phyloP scores from a whole-genome alignment of 345 rosid genomes.

The Rhodomyrtus tomentosa region DNA sequence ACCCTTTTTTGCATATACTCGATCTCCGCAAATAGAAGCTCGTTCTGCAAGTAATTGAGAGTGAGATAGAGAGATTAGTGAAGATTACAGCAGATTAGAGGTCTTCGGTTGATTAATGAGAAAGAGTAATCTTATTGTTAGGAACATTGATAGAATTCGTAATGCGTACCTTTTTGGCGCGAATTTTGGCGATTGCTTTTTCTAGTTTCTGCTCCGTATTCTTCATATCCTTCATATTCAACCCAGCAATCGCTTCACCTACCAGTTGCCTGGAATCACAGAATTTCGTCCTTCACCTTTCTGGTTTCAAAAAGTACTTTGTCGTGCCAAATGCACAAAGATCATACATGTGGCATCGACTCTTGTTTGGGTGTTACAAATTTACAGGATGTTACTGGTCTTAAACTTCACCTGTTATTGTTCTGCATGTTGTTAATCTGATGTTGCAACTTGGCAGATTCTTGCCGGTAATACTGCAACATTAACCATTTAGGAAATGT shows the following conservation, averaged over 20 bases:
- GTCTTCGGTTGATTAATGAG: background rate
- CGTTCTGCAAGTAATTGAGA: constrained; percentile 39
- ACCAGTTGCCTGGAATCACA: constrained; percentile 50
- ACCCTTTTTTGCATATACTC: constrained; percentile 96
- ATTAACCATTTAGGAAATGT: background rate
- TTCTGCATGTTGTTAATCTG: constrained; percentile 64
- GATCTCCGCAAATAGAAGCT: constrained; percentile 74
- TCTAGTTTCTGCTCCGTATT: constrained; percentile 58
- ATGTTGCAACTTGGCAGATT: constrained; percentile 57
- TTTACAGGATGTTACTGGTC: background rate
- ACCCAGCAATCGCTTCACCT: constrained; percentile 54
- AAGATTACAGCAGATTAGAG: background rate
- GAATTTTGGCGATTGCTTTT: constrained; percentile 67
- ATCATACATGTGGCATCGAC: background rate
- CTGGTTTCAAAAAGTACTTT: background rate
- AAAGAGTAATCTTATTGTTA: background rate
- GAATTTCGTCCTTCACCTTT: background rate
- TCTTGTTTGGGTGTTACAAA: background rate
- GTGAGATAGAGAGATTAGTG: background rate
- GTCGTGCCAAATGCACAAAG: background rate
- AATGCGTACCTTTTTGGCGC: constrained; percentile 72
- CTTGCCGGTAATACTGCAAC: constrained; percentile 77
- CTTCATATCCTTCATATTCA: constrained; percentile 52
- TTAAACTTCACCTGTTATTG: constrained; percentile 43
- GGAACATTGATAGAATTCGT: background rate